A percentile compares a stretch with the other conserved stretches of the same genome.
Evolutionary conservation across 1,139 yeast species (phyloP).

Genomic region (Protomyces gravidus): DNA sequence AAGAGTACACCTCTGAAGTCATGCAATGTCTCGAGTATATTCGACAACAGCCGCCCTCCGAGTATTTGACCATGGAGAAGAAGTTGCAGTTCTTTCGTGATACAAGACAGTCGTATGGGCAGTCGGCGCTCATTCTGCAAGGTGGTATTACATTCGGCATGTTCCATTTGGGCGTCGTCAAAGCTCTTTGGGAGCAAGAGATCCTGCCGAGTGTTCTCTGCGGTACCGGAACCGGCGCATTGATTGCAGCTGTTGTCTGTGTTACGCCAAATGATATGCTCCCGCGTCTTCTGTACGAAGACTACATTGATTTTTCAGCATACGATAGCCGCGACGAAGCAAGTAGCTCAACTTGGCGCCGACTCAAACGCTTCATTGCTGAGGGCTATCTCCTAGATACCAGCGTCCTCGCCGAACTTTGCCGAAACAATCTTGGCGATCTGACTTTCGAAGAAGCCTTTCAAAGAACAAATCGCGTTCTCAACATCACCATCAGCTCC

Average conservation of each 20-base stretch:
- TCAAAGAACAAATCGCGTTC: slow-evolving; percentile 70
- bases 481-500: slow-evolving; percentile 86
- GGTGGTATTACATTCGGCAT: slow-evolving; percentile 96
- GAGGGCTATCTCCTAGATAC: slow-evolving; percentile 72
- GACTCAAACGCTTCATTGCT: slow-evolving; percentile 45
- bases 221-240: slow-evolving; percentile 95
- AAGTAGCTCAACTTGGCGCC: slow-evolving; percentile 56
- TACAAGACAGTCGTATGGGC: slow-evolving; percentile 84
- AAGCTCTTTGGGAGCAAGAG: slow-evolving; percentile 68
- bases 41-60: slow-evolving; percentile 41
- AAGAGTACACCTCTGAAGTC: slow-evolving; percentile 78
- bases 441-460: slow-evolving; percentile 88
- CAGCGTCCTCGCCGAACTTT: slow-evolving; percentile 63
- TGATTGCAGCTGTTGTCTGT: slow-evolving; percentile 83
- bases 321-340: slow-evolving; percentile 43
- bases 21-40: slow-evolving; percentile 48
- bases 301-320: slow-evolving; percentile 46
- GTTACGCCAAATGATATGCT: slow-evolving; percentile 75
- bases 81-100: slow-evolving; percentile 75
- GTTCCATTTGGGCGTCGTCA: slow-evolving; percentile 84
- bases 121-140: slow-evolving; percentile 85
- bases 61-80: slow-evolving; percentile 37
- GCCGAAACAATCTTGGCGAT: slow-evolving; percentile 77
- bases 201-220: slow-evolving; percentile 81
- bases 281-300: slow-evolving; percentile 20